A percentile compares a stretch with the other conserved stretches of the same genome.
Evolutionary conservation across 108 stramenopile genomes (phyloP).

Genomic region (Conticribra weissflogii): DNA sequence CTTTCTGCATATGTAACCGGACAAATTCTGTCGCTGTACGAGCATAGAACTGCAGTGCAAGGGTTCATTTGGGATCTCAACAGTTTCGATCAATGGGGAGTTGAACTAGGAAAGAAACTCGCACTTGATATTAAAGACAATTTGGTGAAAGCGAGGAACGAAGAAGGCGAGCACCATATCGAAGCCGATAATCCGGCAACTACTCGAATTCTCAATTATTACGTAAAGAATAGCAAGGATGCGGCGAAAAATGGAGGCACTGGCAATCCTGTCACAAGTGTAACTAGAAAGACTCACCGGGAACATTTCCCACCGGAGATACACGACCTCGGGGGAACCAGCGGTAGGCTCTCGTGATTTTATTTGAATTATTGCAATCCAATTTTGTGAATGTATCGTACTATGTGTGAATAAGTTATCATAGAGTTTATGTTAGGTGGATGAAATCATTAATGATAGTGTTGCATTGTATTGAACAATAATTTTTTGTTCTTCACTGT

Average conservation of each 20-base stretch:
- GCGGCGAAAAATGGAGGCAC: constrained; percentile 23
- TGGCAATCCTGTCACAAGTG: constrained; percentile 45
- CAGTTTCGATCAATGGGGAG: constrained; percentile 99
- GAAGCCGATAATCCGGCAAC: constrained; percentile 79
- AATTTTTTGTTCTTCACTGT: no score
- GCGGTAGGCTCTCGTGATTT: constrained; percentile 26
- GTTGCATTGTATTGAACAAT: no score
- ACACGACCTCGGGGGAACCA: constrained; percentile 52
- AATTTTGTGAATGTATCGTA: no score
- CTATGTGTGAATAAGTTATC: no score
- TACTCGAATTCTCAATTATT: constrained; percentile 83
- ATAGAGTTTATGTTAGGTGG: not conserved
- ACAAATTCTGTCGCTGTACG: constrained; percentile 96
- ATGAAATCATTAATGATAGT: not conserved
- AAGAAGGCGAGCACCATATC: constrained; percentile 35
- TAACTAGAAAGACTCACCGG: constrained; percentile 64
- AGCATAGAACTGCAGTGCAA: constrained; percentile 98
- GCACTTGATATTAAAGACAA: constrained; percentile 87
- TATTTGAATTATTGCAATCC: not conserved
- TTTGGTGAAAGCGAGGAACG: constrained; percentile 66
- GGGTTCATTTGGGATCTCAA: constrained; percentile 99
- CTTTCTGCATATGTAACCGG: constrained; percentile 94
- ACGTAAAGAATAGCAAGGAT: constrained; percentile 70
- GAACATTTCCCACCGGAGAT: constrained; percentile 53
- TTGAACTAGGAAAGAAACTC: constrained; percentile 99